Evolutionary conservation across 345 rosid genomes (phyloP), one percentile per base, ranked within the genome.

Genomic region (rapeseed (Brassica napus)): DNA sequence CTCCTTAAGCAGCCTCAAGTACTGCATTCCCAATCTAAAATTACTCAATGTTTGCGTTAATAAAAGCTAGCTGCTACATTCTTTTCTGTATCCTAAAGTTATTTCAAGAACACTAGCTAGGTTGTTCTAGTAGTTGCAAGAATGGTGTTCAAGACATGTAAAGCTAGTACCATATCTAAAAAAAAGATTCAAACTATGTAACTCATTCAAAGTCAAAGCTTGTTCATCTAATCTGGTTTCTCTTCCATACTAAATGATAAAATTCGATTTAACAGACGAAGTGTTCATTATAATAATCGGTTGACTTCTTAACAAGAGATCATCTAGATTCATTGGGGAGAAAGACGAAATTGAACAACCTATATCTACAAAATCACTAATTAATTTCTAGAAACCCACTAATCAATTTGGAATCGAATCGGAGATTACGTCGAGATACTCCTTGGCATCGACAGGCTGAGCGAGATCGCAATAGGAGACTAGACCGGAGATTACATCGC

Each of bases 401-500:
- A 23, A 14, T 47, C 69, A 44, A 44, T 2, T 30, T 42, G 12
- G 61, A 76, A 74, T 34, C 10, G 49, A 65, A 71, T 15, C 2
- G 69, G 42, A 66, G 21, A 69, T 85, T 89, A 94, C 97, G 72
- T 92, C 95, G 75, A 94, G 97, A 77, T 94, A 94, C 74, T 92
- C 98, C 79, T 92, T 91, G 76, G 98, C 97, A 71, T 94, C 98
- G 44, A 88, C 86, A 30, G 97, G 97, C 57, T 87, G 91, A 86
- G 97, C 97, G 30, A 92, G 83, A 37, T 92, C 95, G 83, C 98
- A 94, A 57, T 94, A 92, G 24, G 97, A 92, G 80, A 92, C 97
- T 14, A 92, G 77, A 39, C 97, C 97, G 55, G 98, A 91, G 75
- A 92, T 89, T 0, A 92, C 78, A 73, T 92, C 97, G 72, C 86